Percentiles rank a stretch among this genome's conserved stretches.
phyloP scores from a whole-genome alignment of 1,284 basidiomycete genomes.

The Cryptococcus maquisensis region DNA sequence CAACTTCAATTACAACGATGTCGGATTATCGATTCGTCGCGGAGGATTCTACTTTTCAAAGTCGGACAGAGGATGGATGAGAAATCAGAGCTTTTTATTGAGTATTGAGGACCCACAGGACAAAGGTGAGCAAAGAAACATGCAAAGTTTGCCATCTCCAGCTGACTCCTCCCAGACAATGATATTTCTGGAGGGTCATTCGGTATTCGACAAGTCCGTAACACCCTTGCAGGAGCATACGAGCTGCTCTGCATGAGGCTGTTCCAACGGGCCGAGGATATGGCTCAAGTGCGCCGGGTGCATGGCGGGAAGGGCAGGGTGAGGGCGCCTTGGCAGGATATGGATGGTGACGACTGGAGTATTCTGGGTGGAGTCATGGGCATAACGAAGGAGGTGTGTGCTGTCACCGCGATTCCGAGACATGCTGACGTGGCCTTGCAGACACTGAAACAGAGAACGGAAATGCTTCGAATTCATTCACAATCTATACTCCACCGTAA shows the following conservation, averaged over 20 bases:
- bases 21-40: constrained; percentile 81
- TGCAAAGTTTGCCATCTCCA: not conserved
- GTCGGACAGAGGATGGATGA: constrained; percentile 69
- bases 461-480: constrained; percentile 23
- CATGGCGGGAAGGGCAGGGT: not conserved
- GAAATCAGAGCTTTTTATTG: constrained; percentile 61
- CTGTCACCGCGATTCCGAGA: not conserved
- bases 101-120: constrained; percentile 96
- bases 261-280: constrained; percentile 29
- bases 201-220: constrained; percentile 73
- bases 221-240: constrained; percentile 80
- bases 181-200: constrained; percentile 89
- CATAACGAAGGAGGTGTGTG: constrained; percentile 70
- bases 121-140: constrained; percentile 58
- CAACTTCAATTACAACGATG: constrained; percentile 84
- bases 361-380: constrained; percentile 76
- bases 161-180: constrained; percentile 59
- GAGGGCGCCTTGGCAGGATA: constrained; percentile 1
- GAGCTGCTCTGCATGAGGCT: constrained; percentile 65
- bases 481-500: constrained; percentile 46
- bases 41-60: constrained; percentile 85
- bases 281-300: constrained; percentile 24
- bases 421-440: constrained; percentile 4
- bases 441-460: constrained; percentile 25
- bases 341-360: constrained; percentile 64